Base-by-base conservation (phyloP, 116 monocot genomes). In the Dioscorea cayenensis region DNA sequence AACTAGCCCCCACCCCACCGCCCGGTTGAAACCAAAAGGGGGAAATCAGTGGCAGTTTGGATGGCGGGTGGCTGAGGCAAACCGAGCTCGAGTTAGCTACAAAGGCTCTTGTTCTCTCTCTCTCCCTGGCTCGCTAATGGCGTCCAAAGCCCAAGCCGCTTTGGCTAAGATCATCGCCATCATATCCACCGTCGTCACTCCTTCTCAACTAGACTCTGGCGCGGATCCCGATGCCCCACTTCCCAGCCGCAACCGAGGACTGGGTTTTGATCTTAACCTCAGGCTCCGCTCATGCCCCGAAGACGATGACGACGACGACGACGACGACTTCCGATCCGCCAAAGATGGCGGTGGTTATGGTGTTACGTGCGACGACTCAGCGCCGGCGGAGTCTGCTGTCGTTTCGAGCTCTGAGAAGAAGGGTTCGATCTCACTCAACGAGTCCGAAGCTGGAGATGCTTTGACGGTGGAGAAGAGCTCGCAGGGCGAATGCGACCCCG, bases 401-500 rank as follows among this genome's bases (percentile, higher is more conserved):
- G 63, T 22, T 19, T 63, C 22, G 5, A 23, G 23, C 63, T 12
- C 12, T 5, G 27, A 23, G 25, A 12, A 21, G 25, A 23, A 23
- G 63, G 63, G 25, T 5, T 27, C 27, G 22, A 25, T 63, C 7
- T 63, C 51, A 5, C 27, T n/a, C 72, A 43, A 14, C 7, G 60
- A 11, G 28, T 55, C 70, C 58, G 66, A 35, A 3, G 66, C 27
- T 12, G 66, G 11, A n/a, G 70, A 23, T 17, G 29, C 28, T 38
- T 43, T 35, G 36, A 29, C 28, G 49, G 38, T 18, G 20, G 63
- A 35, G 36, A 74, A 22, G 67, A 75, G 78, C 63, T 78, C 78
- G 22, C 66, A 75, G 21, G 75, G 78, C 63, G 75, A 83, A 72
- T 75, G 78, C 72, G 74, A 78, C 68, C 70, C 66, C 21, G 37